Conservation (phyloP, 441 rosid genomes). For the Isatis lusitanica region DNA sequence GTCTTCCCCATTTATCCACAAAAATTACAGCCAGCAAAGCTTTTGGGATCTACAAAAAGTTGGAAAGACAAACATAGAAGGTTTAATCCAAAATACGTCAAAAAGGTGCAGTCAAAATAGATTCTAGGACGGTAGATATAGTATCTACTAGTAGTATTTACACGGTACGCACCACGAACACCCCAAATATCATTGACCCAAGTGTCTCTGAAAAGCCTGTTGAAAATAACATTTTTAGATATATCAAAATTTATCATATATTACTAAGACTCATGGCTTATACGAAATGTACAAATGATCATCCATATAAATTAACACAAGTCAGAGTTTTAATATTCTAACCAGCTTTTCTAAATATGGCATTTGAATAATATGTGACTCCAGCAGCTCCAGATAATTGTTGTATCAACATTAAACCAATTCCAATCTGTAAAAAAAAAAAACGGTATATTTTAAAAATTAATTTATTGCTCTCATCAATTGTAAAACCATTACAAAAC, state of each 20-base stretch:
- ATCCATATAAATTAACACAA: not conserved
- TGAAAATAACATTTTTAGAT: not conserved
- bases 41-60: constrained; percentile 25
- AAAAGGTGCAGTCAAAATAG: not conserved
- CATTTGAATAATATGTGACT: constrained; percentile 46
- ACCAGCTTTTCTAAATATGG: constrained; percentile 59
- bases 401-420: constrained; percentile 60
- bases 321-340: constrained; percentile 1
- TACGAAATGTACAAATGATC: not conserved
- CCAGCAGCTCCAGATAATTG: constrained; percentile 59
- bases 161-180: constrained; percentile 6
- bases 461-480: not conserved
- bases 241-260: not conserved
- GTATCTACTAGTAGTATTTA: no score
- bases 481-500: not conserved
- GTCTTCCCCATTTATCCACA: constrained; percentile 41
- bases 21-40: constrained; percentile 25
- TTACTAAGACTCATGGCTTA: not conserved
- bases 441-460: not conserved
- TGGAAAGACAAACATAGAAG: not conserved
- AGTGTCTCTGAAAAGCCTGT: constrained; percentile 6
- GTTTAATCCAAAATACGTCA: no score
- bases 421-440: constrained; percentile 48
- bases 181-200: constrained; percentile 13
- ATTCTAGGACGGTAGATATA: not conserved